Conservation (phyloP, 305 asterid genomes). For the Petunia hybrid region DNA sequence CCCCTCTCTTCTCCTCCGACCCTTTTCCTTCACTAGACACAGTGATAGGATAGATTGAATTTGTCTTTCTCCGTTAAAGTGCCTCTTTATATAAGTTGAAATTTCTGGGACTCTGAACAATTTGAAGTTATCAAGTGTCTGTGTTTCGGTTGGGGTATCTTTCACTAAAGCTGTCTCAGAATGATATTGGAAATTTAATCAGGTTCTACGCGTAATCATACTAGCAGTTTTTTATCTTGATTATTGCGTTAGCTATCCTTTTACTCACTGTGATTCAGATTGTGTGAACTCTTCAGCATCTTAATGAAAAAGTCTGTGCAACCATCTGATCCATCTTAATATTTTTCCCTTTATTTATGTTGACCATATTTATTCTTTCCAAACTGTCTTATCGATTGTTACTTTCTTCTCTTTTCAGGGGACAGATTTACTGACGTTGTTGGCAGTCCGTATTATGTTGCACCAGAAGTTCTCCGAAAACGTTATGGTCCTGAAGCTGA, state of each 20-base stretch:
- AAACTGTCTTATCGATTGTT: neutral
- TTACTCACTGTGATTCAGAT: neutral
- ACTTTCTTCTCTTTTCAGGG: conserved; percentile 46
- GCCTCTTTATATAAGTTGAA: neutral
- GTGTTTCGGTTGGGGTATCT: neutral
- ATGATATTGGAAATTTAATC: conserved; percentile 13
- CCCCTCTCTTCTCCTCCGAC: neutral
- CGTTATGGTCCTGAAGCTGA: conserved; percentile 83
- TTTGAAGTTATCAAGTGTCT: neutral
- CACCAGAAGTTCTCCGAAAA: conserved; percentile 81
- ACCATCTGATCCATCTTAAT: neutral
- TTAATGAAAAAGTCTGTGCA: neutral
- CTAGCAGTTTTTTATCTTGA: neutral
- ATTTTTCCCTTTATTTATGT: neutral
- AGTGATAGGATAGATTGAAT: neutral
- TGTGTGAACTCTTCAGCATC: neutral
- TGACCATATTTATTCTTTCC: neutral
- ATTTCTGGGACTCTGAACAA: neutral
- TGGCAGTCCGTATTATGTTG: conserved; percentile 89
- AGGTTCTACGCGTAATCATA: neutral
- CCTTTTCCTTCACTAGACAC: neutral
- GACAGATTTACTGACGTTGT: conserved; percentile 71
- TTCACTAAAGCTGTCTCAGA: conserved; percentile 20
- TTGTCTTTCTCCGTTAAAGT: neutral
- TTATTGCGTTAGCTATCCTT: neutral